Percentiles rank a stretch among this genome's conserved stretches.
Evolutionary conservation across 2,329 filamentous ascomycete genomes (phyloP).

Genomic region (Colletotrichum coccodes): DNA sequence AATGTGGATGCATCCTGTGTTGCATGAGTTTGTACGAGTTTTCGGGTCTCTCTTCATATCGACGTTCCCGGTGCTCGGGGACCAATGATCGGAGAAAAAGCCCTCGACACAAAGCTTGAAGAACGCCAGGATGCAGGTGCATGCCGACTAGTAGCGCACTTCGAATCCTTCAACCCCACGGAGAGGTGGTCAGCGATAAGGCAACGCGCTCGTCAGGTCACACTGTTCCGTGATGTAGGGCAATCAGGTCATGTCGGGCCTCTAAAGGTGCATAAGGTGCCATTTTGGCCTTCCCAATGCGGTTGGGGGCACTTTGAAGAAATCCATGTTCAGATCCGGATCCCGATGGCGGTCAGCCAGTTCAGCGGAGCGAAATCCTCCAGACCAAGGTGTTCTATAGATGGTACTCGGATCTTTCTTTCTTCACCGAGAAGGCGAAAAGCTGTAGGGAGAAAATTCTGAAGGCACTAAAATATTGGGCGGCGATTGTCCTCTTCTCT

Average conservation of each 20-base stretch:
- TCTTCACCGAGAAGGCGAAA: too few relatives aligned
- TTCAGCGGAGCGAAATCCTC: slow-evolving; percentile 2
- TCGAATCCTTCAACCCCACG: slow-evolving; percentile 13
- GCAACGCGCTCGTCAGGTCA: neutral
- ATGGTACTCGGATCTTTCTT: too few relatives aligned
- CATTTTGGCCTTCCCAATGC: slow-evolving; percentile 9
- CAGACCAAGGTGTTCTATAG: neutral
- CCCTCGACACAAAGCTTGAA: neutral
- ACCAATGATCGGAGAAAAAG: neutral
- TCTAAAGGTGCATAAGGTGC: neutral
- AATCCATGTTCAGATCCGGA: slow-evolving; percentile 17
- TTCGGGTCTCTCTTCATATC: neutral
- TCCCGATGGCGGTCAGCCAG: slow-evolving; percentile 11
- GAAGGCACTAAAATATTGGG: too few relatives aligned
- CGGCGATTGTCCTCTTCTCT: too few relatives aligned
- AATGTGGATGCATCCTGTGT: slow-evolving; percentile 1
- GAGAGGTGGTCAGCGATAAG: slow-evolving; percentile 26
- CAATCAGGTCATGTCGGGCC: neutral
- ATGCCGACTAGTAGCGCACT: neutral
- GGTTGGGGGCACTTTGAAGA: neutral
- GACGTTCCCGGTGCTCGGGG: neutral
- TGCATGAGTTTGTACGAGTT: slow-evolving; percentile 9
- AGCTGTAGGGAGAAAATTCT: too few relatives aligned
- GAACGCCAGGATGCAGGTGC: neutral
- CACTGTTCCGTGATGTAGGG: neutral